phyloP scores from a whole-genome alignment of 495 filamentous ascomycete species.

The Amniculicola lignicola region DNA sequence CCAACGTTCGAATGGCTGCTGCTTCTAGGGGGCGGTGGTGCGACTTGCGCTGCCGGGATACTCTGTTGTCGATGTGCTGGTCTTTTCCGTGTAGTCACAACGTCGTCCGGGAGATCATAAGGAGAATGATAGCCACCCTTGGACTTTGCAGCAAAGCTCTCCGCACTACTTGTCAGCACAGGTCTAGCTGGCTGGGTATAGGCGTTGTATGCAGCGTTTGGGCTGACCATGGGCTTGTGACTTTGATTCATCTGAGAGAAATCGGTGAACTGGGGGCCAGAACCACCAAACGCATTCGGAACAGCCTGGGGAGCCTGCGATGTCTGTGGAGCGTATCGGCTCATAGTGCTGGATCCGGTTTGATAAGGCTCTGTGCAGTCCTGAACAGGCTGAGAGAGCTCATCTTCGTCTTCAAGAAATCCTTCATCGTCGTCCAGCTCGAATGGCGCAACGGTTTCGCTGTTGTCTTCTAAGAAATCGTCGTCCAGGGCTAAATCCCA shows the following conservation, averaged over 20 bases:
- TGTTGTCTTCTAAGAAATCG: constrained; percentile 68
- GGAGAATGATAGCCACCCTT: constrained; percentile 91
- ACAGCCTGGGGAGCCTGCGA: constrained; percentile 9
- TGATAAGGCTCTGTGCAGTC: not conserved
- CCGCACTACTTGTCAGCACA: constrained; percentile 42
- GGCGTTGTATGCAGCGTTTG: constrained; percentile 19
- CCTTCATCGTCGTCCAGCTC: constrained; percentile 74
- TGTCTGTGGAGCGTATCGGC: constrained; percentile 24
- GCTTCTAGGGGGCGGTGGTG: constrained; percentile 54
- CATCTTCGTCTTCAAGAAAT: constrained; percentile 58
- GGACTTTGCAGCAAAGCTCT: constrained; percentile 82
- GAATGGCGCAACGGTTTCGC: constrained; percentile 52
- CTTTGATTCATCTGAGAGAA: constrained; percentile 30
- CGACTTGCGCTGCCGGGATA: constrained; percentile 35
- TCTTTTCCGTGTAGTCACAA: constrained; percentile 65
- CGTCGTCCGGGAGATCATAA: constrained; percentile 90
- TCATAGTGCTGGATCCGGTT: constrained; percentile 3
- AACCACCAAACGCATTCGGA: constrained; percentile 14
- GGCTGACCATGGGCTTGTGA: constrained; percentile 10
- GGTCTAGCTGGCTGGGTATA: constrained; percentile 40
- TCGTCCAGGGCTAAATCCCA: constrained; percentile 85
- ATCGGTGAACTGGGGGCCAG: constrained; percentile 34
- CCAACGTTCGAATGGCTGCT: constrained; percentile 57
- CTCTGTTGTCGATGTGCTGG: constrained; percentile 46
- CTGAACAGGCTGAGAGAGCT: constrained; percentile 9